phyloP scores from a whole-genome alignment of 2,329 filamentous ascomycete species.

The Davidsoniella virescens region DNA sequence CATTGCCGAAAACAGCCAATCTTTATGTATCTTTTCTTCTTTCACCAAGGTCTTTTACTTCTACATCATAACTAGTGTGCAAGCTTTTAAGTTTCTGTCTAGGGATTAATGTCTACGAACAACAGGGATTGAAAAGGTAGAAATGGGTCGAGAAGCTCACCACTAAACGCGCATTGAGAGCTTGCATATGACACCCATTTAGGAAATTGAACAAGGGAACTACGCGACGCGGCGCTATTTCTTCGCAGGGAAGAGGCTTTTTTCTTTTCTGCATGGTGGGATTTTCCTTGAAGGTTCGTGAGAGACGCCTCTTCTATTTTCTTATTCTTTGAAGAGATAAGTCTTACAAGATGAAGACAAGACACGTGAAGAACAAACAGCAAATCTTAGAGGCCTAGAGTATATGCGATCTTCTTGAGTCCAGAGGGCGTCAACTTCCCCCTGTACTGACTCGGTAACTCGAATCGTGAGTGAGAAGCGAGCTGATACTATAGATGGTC shows the following conservation, averaged over 20 bases:
- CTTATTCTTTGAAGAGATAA: neutral
- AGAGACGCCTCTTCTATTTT: neutral
- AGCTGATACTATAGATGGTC: too few relatives aligned
- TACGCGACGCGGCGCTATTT: neutral
- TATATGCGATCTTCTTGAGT: too few relatives aligned
- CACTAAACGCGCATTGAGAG: neutral
- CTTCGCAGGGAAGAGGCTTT: too few relatives aligned
- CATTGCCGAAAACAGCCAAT: too few relatives aligned
- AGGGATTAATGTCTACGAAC: neutral
- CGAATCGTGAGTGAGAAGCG: too few relatives aligned
- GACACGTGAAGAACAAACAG: too few relatives aligned
- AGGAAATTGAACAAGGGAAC: neutral
- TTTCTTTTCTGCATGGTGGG: too few relatives aligned
- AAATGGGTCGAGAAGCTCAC: too few relatives aligned
- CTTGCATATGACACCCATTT: neutral
- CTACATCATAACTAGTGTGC: neutral
- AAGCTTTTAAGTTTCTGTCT: neutral
- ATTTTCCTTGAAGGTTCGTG: too few relatives aligned
- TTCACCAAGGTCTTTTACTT: neutral
- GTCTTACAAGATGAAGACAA: neutral
- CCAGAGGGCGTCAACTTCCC: too few relatives aligned
- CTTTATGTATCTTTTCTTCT: neutral
- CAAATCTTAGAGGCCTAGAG: too few relatives aligned
- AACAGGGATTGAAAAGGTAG: neutral
- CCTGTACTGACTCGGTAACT: too few relatives aligned